Evolutionary conservation across 73 alveolate genomes (phyloP).

Genomic region (Paramecium primaurelia): DNA sequence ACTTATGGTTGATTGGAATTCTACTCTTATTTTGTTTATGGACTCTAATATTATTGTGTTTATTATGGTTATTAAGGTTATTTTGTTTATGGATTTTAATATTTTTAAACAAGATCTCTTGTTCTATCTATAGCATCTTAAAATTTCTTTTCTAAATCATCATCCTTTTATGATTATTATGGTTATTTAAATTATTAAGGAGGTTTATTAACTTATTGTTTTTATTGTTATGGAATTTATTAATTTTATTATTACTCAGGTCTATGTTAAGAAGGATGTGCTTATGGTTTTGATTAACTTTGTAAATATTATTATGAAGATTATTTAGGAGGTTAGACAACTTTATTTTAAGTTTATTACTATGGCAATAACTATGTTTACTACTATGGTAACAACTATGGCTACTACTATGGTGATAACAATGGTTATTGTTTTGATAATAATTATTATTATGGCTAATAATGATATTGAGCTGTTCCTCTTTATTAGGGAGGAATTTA

Average conservation of each 20-base stretch:
- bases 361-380: not conserved
- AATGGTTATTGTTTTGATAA: not conserved
- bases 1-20: not conserved
- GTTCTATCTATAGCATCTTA: constrained; percentile 33
- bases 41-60: not conserved
- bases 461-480: not conserved
- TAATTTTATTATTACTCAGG: not conserved
- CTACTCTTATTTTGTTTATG: not conserved
- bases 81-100: not conserved
- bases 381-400: not conserved
- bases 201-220: not conserved
- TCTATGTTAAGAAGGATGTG: not conserved
- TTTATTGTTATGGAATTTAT: not conserved
- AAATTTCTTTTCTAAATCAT: constrained; percentile 42
- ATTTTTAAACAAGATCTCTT: not conserved
- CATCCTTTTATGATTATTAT: not conserved
- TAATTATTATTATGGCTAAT: not conserved
- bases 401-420: not conserved
- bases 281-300: not conserved
- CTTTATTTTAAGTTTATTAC: not conserved
- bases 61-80: not conserved
- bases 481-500: not conserved
- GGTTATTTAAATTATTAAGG: not conserved
- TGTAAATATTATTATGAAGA: not conserved
- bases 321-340: not conserved